Base-by-base conservation (phyloP, 768 basidiomycete species). In the Nidula microcarpa region DNA sequence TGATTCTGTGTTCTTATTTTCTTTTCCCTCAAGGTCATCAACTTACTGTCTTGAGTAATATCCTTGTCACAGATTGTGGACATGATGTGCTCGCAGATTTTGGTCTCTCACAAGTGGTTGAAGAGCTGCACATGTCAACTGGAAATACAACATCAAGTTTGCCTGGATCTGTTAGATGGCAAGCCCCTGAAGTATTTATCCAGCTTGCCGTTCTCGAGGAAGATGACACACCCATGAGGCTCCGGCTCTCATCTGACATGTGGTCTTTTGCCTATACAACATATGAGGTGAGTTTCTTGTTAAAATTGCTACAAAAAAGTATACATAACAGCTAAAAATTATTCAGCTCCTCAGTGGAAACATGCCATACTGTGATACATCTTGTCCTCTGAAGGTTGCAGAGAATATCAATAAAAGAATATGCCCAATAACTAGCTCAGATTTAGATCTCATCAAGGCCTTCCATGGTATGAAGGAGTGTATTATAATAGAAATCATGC, bases 51-150 rank as follows among this genome's bases (percentile, higher is more conserved):
- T 34, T 78, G 78, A 72, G 68, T 18, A 79, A 79, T 51, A 72
- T 79, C 49, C 65, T 79, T 11, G 70, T 79, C 34, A 75, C 75
- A 5, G 66, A 64, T 8, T 64, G 70, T 17, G 72, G 73, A 10
- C 66, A 54, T 6, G 78, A 74, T 33, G 74, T 69, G 34, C 58
- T 79, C 1, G 70, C 74, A 18, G 77, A 79, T 57, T 78, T 79
- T 51, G 78, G 78, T 39, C 65, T 79, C 13, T 67, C 70, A 3
- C 58, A 70, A 50, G 66, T 69, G 8, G 59, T 72, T 18, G 68
- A 66, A 17, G 65, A 65, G 7, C 55, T 69, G 1, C 60, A 59
- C 4, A 53, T 63, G 7, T 65, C 65, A 0, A 63, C 62, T 8
- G 70, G 70, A 1, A 57, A 60, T 35, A 71, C 68, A 0, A 60